These are phyloP conservation scores for Kingdonia uniflora DNA, from an alignment of 164 flowering plant species.

Conservation along the genomic window DNA sequence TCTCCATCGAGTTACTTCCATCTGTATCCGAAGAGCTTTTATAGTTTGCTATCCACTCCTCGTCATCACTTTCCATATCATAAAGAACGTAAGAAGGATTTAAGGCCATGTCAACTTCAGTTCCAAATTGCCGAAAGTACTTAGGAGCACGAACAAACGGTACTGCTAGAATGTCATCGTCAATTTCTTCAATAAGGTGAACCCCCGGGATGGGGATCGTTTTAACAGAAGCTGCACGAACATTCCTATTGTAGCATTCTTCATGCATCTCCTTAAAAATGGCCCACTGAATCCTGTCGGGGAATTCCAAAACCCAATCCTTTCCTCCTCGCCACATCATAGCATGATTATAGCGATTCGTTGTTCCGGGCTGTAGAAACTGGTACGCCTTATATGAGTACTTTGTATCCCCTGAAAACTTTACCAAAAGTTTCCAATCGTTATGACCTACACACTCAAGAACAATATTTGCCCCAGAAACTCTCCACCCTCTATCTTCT, in stretches of 20 bases:
- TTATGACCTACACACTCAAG: conserved; percentile 64
- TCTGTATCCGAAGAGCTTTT: conserved; percentile 18
- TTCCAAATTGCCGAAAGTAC: conserved; percentile 64
- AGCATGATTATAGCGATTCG: conserved; percentile 87
- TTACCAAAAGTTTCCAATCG: conserved; percentile 83
- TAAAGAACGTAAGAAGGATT: conserved; percentile 64
- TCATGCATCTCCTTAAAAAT: conserved; percentile 93
- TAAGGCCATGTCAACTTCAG: conserved; percentile 87
- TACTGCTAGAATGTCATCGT: conserved; percentile 37
- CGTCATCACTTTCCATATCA: conserved; percentile 99
- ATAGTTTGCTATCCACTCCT: conserved; percentile 44
- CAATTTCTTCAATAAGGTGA: conserved; percentile 54
- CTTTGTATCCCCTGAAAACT: conserved; percentile 48
- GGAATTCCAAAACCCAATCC: conserved; percentile 91
- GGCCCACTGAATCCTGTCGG: conserved; percentile 79
- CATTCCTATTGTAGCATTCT: conserved; percentile 82
- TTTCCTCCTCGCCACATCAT: conserved; percentile 99
- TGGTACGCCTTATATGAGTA: conserved; percentile 81
- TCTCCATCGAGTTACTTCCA: conserved; percentile 15
- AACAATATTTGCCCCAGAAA: conserved; percentile 56
- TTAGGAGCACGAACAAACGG: conserved; percentile 46
- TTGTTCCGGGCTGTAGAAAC: conserved; percentile 78
- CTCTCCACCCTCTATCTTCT: conserved; percentile 89
- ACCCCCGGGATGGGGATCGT: conserved; percentile 98
- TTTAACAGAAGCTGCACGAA: conserved; percentile 74